A percentile compares a stretch with the other conserved stretches of the same genome.
These are phyloP conservation scores for Exophiala phaeomuriformis DNA, from an alignment of 2,329 filamentous ascomycete species.

Conservation along the genomic window DNA sequence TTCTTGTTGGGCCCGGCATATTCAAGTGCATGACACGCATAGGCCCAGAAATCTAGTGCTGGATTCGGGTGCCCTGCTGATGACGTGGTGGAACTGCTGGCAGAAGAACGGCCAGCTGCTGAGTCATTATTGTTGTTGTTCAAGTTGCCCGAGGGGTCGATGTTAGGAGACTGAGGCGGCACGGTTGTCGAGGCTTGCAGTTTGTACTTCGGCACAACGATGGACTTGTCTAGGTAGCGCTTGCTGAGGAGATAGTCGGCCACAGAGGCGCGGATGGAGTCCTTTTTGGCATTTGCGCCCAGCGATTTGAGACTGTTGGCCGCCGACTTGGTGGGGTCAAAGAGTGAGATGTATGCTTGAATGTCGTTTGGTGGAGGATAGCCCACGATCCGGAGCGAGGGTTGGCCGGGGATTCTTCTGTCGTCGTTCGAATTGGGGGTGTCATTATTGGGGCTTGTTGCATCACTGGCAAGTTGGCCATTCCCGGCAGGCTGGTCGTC, in stretches of 20 bases:
- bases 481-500: neutral
- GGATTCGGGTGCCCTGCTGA: slow-evolving; percentile 53
- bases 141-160: neutral
- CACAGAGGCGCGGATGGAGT: slow-evolving; percentile 52
- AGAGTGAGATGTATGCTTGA: slow-evolving; percentile 60
- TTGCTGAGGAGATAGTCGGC: slow-evolving; percentile 50
- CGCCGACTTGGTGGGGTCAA: slow-evolving; percentile 54
- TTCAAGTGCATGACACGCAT: slow-evolving; percentile 57
- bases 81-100: slow-evolving; percentile 29
- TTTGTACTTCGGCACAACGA: slow-evolving; percentile 35
- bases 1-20: slow-evolving; percentile 54
- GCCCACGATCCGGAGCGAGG: slow-evolving; percentile 27
- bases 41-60: slow-evolving; percentile 60
- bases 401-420: slow-evolving; percentile 2
- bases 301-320: slow-evolving; percentile 57
- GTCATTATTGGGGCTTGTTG: neutral
- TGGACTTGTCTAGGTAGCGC: slow-evolving; percentile 40
- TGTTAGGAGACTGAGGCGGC: too few relatives aligned
- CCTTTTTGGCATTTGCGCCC: slow-evolving; percentile 58
- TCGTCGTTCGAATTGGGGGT: slow-evolving; percentile 1
- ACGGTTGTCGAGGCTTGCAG: slow-evolving; percentile 31
- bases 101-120: too few relatives aligned
- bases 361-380: slow-evolving; percentile 53
- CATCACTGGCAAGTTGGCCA: neutral
- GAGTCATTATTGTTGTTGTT: too few relatives aligned